Conservation (phyloP, 2,329 filamentous ascomycete genomes). For the Fusarium newnesense region DNA sequence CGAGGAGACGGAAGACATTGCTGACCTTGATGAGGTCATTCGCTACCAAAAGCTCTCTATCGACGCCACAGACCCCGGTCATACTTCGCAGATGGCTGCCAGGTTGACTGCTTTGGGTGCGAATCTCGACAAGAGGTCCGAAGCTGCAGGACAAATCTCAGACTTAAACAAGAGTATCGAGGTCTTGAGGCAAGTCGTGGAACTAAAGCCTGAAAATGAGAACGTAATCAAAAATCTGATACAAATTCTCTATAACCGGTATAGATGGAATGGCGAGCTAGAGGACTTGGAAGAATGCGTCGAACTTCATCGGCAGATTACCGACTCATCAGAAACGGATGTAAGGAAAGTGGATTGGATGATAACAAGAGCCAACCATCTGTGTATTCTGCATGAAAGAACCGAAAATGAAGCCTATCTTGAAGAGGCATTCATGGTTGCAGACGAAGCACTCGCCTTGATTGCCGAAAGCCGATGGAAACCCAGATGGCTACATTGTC, state of each 20-base stretch:
- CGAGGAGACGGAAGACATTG: neutral
- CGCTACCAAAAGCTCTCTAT: neutral
- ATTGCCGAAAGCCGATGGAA: neutral
- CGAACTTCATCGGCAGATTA: neutral
- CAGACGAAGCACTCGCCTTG: neutral
- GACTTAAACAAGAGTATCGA: neutral
- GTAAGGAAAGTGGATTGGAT: neutral
- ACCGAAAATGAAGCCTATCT: neutral
- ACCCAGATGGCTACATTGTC: neutral
- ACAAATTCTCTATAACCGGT: neutral
- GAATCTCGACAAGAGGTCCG: neutral
- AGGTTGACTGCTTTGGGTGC: neutral
- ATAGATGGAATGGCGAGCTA: neutral
- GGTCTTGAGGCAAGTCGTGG: fast-evolving
- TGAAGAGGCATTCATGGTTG: neutral
- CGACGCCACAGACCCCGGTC: fast-evolving
- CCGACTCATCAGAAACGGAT: neutral
- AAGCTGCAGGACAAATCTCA: fast-evolving
- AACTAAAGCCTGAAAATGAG: neutral
- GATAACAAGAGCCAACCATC: neutral
- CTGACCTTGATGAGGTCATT: neutral
- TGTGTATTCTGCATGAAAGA: neutral
- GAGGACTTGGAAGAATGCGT: neutral
- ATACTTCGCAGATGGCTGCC: fast-evolving
- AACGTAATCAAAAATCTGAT: neutral